These are phyloP conservation scores for Zalaria sp. DNA, from an alignment of 2,329 filamentous ascomycete species.

Conservation along the genomic window DNA sequence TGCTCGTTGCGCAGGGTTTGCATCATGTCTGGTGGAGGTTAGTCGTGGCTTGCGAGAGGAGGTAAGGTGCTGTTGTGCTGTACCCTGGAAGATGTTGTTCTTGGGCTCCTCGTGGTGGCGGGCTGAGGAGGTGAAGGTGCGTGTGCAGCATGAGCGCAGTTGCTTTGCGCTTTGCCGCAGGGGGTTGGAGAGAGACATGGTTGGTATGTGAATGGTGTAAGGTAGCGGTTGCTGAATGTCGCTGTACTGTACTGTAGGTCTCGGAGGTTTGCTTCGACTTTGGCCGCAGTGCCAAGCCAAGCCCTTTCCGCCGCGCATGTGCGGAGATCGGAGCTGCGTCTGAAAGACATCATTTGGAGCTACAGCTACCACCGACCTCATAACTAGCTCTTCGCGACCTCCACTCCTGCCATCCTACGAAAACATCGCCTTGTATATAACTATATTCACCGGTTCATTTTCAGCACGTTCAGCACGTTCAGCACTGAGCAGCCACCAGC, in stretches of 20 bases:
- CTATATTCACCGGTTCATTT: too few species aligned
- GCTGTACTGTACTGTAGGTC: neutral
- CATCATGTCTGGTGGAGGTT: neutral
- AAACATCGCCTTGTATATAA: too few species aligned
- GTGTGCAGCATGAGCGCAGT: conserved; percentile 1
- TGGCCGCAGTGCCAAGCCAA: conserved; percentile 2
- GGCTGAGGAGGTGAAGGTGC: conserved; percentile 2
- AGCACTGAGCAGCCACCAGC: too few species aligned
- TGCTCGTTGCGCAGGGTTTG: neutral
- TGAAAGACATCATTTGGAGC: too few species aligned
- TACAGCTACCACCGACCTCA: too few species aligned
- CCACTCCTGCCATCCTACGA: too few species aligned
- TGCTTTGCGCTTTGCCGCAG: neutral
- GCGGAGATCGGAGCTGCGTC: too few species aligned
- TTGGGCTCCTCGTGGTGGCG: neutral
- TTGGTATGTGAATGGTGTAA: neutral
- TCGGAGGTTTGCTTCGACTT: neutral
- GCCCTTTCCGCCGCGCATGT: too few species aligned
- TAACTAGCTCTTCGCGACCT: too few species aligned
- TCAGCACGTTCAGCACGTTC: too few species aligned
- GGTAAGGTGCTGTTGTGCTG: neutral
- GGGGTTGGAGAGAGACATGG: conserved; percentile 3
- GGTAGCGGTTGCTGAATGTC: neutral
- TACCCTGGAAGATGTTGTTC: neutral
- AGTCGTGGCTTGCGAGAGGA: neutral